Evolutionary conservation across 495 filamentous ascomycete genomes (phyloP), one percentile per base, ranked within the genome.

Genomic region (Pyrenopolyporus hunteri): DNA sequence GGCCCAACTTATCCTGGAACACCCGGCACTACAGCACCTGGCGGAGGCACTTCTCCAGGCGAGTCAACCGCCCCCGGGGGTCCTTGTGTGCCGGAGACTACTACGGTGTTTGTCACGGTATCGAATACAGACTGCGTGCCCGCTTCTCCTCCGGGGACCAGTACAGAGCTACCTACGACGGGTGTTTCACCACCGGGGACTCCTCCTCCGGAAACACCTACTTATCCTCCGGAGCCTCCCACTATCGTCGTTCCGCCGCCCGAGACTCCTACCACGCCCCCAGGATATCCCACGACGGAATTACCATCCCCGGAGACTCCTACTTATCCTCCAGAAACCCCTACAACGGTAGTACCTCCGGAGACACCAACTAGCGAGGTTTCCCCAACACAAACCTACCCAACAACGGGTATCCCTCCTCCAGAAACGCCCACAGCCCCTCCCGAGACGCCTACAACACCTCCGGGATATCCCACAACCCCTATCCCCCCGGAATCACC

Each of bases 1-100:
- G 8, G 17, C 36, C 22, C 17, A 19, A 40, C 17, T 22, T 40
- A 40, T 22, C 37, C 37, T 23, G 7, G 17, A 4, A 2, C 22
- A 17, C 10, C 32, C 11, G 53, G 32, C 19, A 46, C 52, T 7
- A 43, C 23, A 28, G 9, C 20, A 45, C 36, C 37, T 3, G 35
- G 40, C 10, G 39, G 32, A 22, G 43, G 32, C 31, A 14, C 11
- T 16, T 0, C 45, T 6, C 45, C 28, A 17, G n/a, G 7, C 8
- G 16, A 3, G 29, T 23, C 16, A 19, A 35, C 42, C 14, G 44
- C 16, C 7, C 4, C 37, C 14, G 37, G 25, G 19, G 40, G 22
- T 42, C 17, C 52, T 9, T 52, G 32, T 10, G n/a, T 57, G 16
- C 46, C 60, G 8, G 32, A 43, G n/a, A 64, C 60, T 4, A 64